Percentiles rank a stretch among this genome's conserved stretches.
Evolutionary conservation across 148 eudicot species (phyloP).

Genomic region (Silene uniflora): DNA sequence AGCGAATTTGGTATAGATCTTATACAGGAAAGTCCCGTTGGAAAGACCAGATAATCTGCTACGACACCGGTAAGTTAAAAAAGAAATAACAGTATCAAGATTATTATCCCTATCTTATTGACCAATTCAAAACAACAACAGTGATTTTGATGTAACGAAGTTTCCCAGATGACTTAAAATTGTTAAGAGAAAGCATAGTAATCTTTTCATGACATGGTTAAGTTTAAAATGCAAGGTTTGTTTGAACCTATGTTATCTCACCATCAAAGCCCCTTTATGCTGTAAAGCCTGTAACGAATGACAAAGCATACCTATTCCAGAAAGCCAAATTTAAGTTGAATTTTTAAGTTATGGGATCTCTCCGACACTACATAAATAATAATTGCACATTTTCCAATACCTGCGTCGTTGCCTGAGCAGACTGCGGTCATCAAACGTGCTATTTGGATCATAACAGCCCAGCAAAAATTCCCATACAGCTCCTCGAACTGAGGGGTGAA

Average conservation of each 20-base stretch:
- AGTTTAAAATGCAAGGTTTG: not conserved
- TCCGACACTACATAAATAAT: not conserved
- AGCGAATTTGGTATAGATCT: no score
- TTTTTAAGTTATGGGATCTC: not conserved
- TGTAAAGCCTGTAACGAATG: no score
- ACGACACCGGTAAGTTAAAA: no score
- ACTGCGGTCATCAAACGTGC: slow-evolving; percentile 75
- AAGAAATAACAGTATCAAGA: no score
- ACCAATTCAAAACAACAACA: no score
- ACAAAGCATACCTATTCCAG: slow-evolving; percentile 12
- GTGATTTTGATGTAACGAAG: no score
- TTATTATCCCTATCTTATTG: no score
- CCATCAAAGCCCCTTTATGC: not conserved
- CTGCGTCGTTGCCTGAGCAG: slow-evolving; percentile 68
- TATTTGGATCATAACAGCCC: slow-evolving; percentile 91
- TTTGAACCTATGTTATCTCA: not conserved
- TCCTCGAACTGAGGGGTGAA: slow-evolving; percentile 90
- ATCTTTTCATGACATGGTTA: not conserved
- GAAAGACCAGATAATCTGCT: no score
- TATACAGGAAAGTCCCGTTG: no score
- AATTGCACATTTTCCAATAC: slow-evolving; percentile 33
- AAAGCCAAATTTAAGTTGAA: not conserved
- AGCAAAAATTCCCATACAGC: slow-evolving; percentile 90
- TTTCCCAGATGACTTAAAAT: no score
- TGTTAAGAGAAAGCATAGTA: not conserved